A percentile compares a stretch with the other conserved stretches of the same genome.
Evolutionary conservation across 2,329 filamentous ascomycete species (phyloP).

Genomic region (Ceratocystis eucalypticola): DNA sequence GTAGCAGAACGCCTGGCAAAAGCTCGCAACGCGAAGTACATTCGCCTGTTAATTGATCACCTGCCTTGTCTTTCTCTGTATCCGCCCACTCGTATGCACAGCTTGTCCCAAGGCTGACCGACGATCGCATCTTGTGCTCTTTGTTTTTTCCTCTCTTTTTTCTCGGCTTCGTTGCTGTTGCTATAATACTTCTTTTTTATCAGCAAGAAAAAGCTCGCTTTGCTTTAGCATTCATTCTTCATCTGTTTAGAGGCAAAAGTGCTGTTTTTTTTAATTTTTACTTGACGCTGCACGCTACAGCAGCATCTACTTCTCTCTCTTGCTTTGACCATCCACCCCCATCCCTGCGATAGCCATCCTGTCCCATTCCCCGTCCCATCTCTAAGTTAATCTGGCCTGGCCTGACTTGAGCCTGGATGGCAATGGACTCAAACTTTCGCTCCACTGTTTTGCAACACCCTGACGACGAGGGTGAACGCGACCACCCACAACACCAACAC

Average conservation of each 20-base stretch:
- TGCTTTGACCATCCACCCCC: constrained; percentile 4
- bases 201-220: no score
- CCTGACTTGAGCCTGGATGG: no score
- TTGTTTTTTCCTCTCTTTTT: no score
- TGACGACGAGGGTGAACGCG: constrained; percentile 29
- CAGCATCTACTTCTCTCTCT: neutral
- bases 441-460: constrained; percentile 38
- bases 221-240: neutral
- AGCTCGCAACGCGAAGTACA: no score
- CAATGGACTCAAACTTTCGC: constrained; percentile 37
- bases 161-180: neutral
- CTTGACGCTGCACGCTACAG: no score
- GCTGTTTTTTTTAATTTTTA: no score
- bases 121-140: no score
- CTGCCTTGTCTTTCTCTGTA: no score
- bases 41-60: no score
- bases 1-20: no score
- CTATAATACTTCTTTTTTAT: neutral
- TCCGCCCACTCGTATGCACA: no score
- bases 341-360: neutral
- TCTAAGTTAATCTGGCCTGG: neutral
- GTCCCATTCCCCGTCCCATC: constrained; percentile 10
- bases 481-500: constrained; percentile 22
- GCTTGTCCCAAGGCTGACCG: no score
- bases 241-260: neutral